Conservation (phyloP, 257 asterid species). For the Scutellaria galericulata region DNA sequence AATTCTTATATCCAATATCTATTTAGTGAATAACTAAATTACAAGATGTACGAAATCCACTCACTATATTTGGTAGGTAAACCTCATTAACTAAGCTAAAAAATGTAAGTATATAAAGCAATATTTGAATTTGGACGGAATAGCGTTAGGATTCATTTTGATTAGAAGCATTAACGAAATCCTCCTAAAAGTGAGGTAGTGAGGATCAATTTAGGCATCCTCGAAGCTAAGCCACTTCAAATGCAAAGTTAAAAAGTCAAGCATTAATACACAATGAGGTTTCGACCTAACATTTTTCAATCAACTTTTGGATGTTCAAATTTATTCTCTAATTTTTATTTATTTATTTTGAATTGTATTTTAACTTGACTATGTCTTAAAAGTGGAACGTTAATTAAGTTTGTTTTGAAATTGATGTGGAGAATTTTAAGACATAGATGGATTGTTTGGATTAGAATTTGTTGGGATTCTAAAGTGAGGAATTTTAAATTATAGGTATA, state of each 20-base stretch:
- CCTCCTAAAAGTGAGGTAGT: not conserved
- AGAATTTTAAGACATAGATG: not conserved
- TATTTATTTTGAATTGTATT: not conserved
- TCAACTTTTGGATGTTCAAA: not conserved
- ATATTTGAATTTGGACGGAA: slow-evolving; percentile 30
- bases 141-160: slow-evolving; percentile 29
- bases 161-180: slow-evolving; percentile 4
- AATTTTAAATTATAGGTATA: no score
- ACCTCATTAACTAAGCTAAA: no score
- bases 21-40: no score
- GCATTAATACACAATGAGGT: not conserved
- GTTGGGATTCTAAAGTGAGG: no score
- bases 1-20: no score
- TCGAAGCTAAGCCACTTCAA: not conserved
- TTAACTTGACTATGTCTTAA: not conserved
- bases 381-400: not conserved
- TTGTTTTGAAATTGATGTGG: not conserved
- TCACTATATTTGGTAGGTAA: no score
- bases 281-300: not conserved
- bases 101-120: not conserved
- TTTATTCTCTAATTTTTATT: not conserved
- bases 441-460: no score
- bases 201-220: not conserved
- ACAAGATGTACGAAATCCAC: no score
- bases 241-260: not conserved